Evolutionary conservation across 805 yeast genomes (phyloP), one percentile per base, ranked within the genome.

Genomic region (Ogataea trehaloabstinens): DNA sequence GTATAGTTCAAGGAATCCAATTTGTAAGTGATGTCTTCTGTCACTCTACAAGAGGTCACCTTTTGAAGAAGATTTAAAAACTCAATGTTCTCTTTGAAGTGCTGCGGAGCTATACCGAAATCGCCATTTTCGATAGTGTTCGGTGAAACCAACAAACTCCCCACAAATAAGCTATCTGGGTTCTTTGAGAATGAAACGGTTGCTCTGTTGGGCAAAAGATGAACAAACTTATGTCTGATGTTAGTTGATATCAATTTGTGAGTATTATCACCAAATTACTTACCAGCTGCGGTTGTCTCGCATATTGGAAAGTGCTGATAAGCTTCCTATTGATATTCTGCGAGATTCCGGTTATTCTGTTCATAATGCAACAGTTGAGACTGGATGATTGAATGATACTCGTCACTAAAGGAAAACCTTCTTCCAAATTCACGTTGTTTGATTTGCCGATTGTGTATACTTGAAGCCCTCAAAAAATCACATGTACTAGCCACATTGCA

Each of bases 1-100:
- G 74, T 74, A 46, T 73, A 74, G 25, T 69, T 68, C 4, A 75
- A 67, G 1, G 84, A 78, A 42, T 80, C 85, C 53, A 78, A 57
- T 19, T 70, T 66, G 51, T 73, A 80, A 1, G 78, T 56, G 46
- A 74, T 73, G 55, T 80, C 86, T 11, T 71, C 44, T 18, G 60
- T 56, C 5, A 64, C 56, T 11, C 52, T 44, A 15, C 51, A 38
- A 0, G 37, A 19, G 4, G 64, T 44, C 13, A 58, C 37, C 3
- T 42, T 35, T 18, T 59, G 61, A 4, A 67, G 36, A 2, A 47
- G 17, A 0, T 36, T 16, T 2, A 53, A 25, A 24, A 64, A 63
- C 3, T 51, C 48, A 2, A 32, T 35, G 38, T 63, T 58, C 19
- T 50, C 56, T n/a, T 38, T 36, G 44, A 65, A 65, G 15, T 55